Evolutionary conservation across 345 rosid species (phyloP).

Genomic region (Citrus sp.): DNA sequence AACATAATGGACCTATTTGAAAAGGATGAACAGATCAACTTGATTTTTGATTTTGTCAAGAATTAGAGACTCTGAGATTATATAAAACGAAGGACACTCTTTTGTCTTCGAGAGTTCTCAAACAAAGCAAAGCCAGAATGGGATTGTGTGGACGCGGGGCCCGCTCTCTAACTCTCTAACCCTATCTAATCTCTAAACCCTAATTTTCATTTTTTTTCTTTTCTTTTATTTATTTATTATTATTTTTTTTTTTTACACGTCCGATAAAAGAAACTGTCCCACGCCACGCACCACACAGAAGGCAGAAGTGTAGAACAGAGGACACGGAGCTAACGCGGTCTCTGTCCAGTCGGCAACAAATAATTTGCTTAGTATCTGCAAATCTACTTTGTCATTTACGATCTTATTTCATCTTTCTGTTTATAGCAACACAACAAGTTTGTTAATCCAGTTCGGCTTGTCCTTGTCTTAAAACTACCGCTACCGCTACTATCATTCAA

Average conservation of each 20-base stretch:
- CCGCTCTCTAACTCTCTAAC: background rate
- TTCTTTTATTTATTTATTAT: background rate
- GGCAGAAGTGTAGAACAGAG: background rate
- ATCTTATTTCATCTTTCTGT: background rate
- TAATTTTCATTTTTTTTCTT: background rate
- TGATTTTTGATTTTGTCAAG: too few relatives aligned
- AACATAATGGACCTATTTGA: background rate
- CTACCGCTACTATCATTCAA: too few relatives aligned
- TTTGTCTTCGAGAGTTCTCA: constrained; percentile 11
- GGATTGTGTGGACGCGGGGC: constrained; percentile 11
- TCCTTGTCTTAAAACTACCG: background rate
- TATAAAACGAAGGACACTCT: background rate
- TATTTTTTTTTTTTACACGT: background rate
- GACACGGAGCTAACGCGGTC: background rate
- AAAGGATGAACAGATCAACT: background rate
- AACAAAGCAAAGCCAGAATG: constrained; percentile 21
- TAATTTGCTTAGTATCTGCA: background rate
- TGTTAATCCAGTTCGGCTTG: background rate
- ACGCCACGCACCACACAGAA: too few relatives aligned
- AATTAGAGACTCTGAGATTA: background rate
- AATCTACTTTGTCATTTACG: background rate
- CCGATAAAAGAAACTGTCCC: background rate
- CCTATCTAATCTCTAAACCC: background rate
- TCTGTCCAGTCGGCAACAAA: background rate
- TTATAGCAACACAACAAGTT: background rate